Base-by-base conservation (phyloP, 805 yeast genomes). In the Saccharomycopsis malanga region DNA sequence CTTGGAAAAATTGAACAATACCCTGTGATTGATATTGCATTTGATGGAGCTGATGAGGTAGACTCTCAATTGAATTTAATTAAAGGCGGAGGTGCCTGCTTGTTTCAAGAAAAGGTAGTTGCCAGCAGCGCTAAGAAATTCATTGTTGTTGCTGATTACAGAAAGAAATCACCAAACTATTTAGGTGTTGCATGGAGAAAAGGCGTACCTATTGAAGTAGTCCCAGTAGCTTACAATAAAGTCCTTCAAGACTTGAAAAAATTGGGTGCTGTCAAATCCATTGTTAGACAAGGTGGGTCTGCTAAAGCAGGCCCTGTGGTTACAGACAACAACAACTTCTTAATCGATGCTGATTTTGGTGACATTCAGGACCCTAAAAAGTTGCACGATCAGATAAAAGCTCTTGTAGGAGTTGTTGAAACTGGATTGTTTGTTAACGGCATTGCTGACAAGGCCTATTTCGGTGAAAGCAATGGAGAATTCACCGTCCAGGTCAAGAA, bases 31-130 rank as follows among this genome's bases (percentile, higher is more conserved):
- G 98, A 93, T 62, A 79, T 93, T 57, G 96, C 96, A 1, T 93
- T 93, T 62, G 99, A 93, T 64, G 99, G 99, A 39, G 98, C 98
- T 2, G 99, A 93, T 65, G 98, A 93, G 66, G 89, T 89, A 49
- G 98, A 91, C 64, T 61, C 76, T 3, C 61, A 72, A 18, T 72
- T 93, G 57, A 86, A 88, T 61, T 80, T 89, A 58, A 93, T 93
- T 63, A 93, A 93, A 67, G 99, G 99, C 56, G 99, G 99, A 42
- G 99, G 99, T 36, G 99, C 97, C 1, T 93, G 99, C 65, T 71
- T 88, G 53, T 83, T 93, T 68, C 98, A 91, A 68, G 99, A 93
- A 64, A 93, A 93, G 67, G 72, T 93, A 45, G 96, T 93, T 12
- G 96, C 96, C 15, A 74, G 77, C 48, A 78, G 87, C 52, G 79